These are phyloP conservation scores for Termitomyces bulborhizus DNA, from an alignment of 768 basidiomycete genomes.

Conservation along the genomic window DNA sequence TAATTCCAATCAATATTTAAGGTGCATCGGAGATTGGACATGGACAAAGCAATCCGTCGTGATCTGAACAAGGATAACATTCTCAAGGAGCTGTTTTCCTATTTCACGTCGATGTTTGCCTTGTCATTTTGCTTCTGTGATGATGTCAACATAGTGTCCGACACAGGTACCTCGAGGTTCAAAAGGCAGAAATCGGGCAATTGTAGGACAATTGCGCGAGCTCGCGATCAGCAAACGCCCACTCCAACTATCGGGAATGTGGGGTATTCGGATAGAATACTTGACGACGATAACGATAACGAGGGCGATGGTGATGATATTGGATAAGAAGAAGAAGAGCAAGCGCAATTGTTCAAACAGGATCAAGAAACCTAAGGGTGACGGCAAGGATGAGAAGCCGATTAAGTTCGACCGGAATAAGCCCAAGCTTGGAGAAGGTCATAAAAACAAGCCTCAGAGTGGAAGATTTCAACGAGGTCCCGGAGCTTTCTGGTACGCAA, in stretches of 20 bases:
- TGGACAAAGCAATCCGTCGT: slow-evolving; percentile 8
- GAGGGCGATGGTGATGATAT: no score
- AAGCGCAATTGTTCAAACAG: no score
- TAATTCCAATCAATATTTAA: not conserved
- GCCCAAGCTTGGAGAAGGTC: no score
- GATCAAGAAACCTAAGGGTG: not conserved
- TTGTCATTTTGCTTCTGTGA: no score
- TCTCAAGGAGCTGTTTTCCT: slow-evolving; percentile 18
- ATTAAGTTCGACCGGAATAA: not conserved
- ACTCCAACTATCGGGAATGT: not conserved
- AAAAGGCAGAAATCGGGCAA: slow-evolving; percentile 1
- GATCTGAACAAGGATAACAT: slow-evolving; percentile 15
- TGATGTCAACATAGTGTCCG: not conserved
- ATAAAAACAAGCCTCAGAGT: no score
- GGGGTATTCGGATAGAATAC: not conserved
- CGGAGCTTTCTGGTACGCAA: not conserved
- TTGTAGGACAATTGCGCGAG: not conserved
- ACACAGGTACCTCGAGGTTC: slow-evolving; percentile 9
- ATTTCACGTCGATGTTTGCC: slow-evolving; percentile 17
- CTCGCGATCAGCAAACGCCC: not conserved
- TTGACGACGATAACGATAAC: not conserved
- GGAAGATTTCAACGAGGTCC: not conserved
- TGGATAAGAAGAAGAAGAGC: not conserved
- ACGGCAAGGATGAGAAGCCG: not conserved
- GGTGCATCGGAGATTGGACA: slow-evolving; percentile 11